Evolutionary conservation across 257 asterid species (phyloP), one percentile per base, ranked within the genome.

Genomic region (Gentiana macrophylla): DNA sequence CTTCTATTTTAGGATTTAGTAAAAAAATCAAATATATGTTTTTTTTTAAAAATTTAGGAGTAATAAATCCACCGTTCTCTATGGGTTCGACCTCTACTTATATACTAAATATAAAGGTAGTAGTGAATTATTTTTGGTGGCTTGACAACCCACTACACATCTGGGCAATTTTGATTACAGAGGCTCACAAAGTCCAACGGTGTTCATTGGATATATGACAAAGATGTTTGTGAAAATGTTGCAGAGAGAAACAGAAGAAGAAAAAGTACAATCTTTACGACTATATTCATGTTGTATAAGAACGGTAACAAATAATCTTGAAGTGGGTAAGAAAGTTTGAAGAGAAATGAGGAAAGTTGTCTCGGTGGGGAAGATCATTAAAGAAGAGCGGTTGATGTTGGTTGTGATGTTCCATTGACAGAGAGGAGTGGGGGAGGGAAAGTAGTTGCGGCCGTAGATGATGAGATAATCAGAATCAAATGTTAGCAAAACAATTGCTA

Each of bases 121-220:
- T n/a, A n/a, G n/a, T n/a, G n/a, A n/a, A n/a, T n/a, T n/a, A n/a
- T n/a, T n/a, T n/a, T n/a, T n/a, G n/a, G n/a, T n/a, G n/a, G n/a
- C n/a, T 41, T 41, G 6, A 8, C 33, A 4, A 49, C 6, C 50
- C 60, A 49, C 48, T 32, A 32, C 0, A 53, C 52, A 15, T 9
- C 48, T 32, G 75, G 76, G 61, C 87, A 80, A 4, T 1, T 5
- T 13, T 48, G 79, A 54, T 55, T 1, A 50, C 95, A 85, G 3
- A 1, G 11, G 12, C 53, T 4, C 38, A 57, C 35, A 35, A 59
- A 63, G 60, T 11, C 34, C 55, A 6, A 56, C 35, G 33, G 70
- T 8, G 67, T 64, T 12, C 38, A 38, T 4, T 77, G 47, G 45
- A 35, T 60, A 1, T 59, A 58, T 7, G 55, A 24, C 5, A 77